Evolutionary conservation across 768 basidiomycete species (phyloP).

Genomic region (Lentinus brumalis): DNA sequence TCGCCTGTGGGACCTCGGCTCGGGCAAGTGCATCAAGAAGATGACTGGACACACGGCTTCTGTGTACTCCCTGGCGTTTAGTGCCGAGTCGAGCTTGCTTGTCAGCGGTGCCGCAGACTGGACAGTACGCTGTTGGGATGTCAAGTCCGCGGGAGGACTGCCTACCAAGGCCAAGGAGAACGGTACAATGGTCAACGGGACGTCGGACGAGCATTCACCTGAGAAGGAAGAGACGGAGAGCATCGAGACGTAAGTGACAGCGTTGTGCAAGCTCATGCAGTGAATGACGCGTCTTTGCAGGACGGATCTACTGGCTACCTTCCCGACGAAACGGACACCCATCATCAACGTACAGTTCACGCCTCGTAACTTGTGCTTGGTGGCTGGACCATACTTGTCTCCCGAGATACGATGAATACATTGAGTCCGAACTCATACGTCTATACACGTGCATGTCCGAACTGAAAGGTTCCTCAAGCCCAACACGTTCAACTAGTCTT

Average conservation of each 20-base stretch:
- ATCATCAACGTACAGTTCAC: constrained; percentile 93
- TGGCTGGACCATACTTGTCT: constrained; percentile 73
- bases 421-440: neutral
- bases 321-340: constrained; percentile 95
- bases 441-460: neutral
- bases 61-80: constrained; percentile 89
- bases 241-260: constrained; percentile 66
- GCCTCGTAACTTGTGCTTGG: constrained; percentile 89
- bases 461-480: no score
- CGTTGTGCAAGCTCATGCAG: constrained; percentile 1
- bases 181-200: constrained; percentile 41
- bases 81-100: constrained; percentile 86
- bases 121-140: constrained; percentile 99
- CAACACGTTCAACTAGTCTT: no score
- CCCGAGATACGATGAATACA: constrained; percentile 51
- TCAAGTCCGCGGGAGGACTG: constrained; percentile 73
- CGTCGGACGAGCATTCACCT: constrained; percentile 32
- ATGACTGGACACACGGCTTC: constrained; percentile 93
- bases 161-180: constrained; percentile 60
- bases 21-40: constrained; percentile 93
- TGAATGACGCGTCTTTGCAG: constrained; percentile 42
- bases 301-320: constrained; percentile 83
- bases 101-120: constrained; percentile 93
- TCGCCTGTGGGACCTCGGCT: constrained; percentile 95
- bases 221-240: constrained; percentile 38